Evolutionary conservation across 805 yeast species (phyloP).

Genomic region (Barnettozyma siamensis): DNA sequence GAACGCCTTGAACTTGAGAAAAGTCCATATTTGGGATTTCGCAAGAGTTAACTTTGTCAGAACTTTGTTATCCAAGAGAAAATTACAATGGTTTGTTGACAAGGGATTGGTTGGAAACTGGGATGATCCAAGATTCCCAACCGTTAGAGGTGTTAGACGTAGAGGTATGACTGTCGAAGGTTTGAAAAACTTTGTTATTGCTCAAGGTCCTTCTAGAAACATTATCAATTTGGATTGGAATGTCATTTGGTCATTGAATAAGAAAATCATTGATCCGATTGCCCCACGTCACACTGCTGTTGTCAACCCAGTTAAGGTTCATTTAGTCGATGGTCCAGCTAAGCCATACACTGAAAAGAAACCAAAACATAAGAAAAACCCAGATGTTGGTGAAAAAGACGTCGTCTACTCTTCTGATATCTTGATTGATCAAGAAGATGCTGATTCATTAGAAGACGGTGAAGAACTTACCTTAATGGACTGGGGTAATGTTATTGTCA

Average conservation of each 20-base stretch:
- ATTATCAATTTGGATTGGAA: conserved; percentile 97
- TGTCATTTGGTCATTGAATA: conserved; percentile 95
- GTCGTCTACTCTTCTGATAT: conserved; percentile 60
- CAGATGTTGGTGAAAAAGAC: conserved; percentile 75
- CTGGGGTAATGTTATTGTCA: conserved; percentile 92
- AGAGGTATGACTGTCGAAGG: conserved; percentile 99
- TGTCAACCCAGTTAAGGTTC: conserved; percentile 64
- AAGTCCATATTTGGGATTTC: conserved; percentile 97
- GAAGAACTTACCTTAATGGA: conserved; percentile 98
- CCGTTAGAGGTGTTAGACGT: conserved; percentile 98
- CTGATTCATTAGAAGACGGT: conserved; percentile 63
- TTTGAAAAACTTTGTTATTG: conserved; percentile 82
- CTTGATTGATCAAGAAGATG: conserved; percentile 83
- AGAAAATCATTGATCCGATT: conserved; percentile 93
- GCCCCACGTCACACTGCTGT: conserved; percentile 95
- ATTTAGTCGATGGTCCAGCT: conserved; percentile 63
- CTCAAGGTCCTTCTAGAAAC: conserved; percentile 98
- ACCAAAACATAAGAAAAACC: conserved; percentile 93
- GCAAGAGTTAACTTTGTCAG: conserved; percentile 95
- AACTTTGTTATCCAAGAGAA: conserved; percentile 93
- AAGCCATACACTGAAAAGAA: conserved; percentile 59
- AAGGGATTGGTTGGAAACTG: conserved; percentile 81
- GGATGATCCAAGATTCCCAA: conserved; percentile 99
- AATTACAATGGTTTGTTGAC: conserved; percentile 98
- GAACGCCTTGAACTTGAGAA: conserved; percentile 72